A percentile compares a stretch with the other conserved stretches of the same genome.
These are phyloP conservation scores for Meripilus lineatus DNA, from an alignment of 1,284 basidiomycete species.

Conservation along the genomic window DNA sequence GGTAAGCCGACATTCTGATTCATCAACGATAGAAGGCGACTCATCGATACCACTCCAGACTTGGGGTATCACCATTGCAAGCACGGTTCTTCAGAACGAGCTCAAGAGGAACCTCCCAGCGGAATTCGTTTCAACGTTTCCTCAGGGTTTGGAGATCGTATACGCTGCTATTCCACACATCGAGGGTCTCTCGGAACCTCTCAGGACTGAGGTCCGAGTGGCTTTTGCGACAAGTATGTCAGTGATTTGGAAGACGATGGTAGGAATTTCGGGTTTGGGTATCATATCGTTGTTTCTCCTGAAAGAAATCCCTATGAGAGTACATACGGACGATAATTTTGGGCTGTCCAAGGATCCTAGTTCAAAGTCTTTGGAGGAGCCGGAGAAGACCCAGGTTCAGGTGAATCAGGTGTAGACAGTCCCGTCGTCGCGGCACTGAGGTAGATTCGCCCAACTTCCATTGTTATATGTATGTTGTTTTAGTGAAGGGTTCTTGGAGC, in stretches of 20 bases:
- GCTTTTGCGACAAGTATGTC: slow-evolving; percentile 8
- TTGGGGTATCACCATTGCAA: slow-evolving; percentile 18
- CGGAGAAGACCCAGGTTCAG: not conserved
- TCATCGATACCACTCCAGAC: slow-evolving; percentile 10
- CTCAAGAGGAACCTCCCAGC: slow-evolving; percentile 6
- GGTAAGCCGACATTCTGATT: slow-evolving; percentile 5
- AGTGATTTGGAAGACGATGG: slow-evolving; percentile 8
- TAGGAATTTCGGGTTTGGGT: slow-evolving; percentile 7
- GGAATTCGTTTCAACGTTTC: slow-evolving; percentile 5
- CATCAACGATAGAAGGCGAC: not conserved
- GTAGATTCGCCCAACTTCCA: too few species aligned
- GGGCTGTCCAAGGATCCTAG: slow-evolving; percentile 2
- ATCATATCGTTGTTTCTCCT: slow-evolving; percentile 1
- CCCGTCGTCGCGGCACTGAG: too few species aligned
- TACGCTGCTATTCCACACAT: slow-evolving; percentile 9
- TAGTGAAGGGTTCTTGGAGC: too few species aligned
- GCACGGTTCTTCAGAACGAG: slow-evolving; percentile 15
- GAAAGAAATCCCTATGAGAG: slow-evolving; percentile 8
- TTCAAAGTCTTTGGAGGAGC: not conserved
- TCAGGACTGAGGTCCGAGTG: slow-evolving; percentile 4
- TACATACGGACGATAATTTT: slow-evolving; percentile 8
- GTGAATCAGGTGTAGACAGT: too few species aligned
- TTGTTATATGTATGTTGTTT: too few species aligned
- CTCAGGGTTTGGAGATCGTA: slow-evolving; percentile 6
- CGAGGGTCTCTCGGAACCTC: not conserved